Percentiles rank a stretch among this genome's conserved stretches.
phyloP scores from a whole-genome alignment of 2,329 filamentous ascomycete species.

The Hirsutella thompsonii region DNA sequence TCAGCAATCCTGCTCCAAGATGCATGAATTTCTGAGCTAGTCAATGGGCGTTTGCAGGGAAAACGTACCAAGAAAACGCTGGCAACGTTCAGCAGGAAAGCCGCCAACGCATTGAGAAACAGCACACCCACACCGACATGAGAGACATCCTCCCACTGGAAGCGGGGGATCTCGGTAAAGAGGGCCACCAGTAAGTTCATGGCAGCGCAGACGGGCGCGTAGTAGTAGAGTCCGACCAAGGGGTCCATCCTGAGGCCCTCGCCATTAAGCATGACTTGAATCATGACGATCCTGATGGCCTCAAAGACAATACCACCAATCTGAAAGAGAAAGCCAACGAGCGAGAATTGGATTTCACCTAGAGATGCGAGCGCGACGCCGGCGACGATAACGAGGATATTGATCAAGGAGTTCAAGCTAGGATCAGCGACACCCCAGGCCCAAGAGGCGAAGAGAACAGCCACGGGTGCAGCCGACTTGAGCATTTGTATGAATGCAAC shows the following conservation, averaged over 20 bases:
- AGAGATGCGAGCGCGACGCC: conserved; percentile 39
- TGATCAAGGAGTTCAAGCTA: conserved; percentile 28
- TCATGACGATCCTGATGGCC: conserved; percentile 72
- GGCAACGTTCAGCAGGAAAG: conserved; percentile 70
- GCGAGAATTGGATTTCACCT: conserved; percentile 57
- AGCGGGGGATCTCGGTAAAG: conserved; percentile 52
- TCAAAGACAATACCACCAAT: conserved; percentile 67
- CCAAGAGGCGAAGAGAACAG: conserved; percentile 55
- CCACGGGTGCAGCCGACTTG: conserved; percentile 55
- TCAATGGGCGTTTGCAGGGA: too few relatives aligned
- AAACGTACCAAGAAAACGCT: conserved; percentile 70
- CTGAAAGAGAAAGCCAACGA: conserved; percentile 56
- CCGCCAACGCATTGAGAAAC: conserved; percentile 61
- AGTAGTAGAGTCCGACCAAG: conserved; percentile 80
- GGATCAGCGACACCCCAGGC: conserved; percentile 37
- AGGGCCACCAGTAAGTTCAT: conserved; percentile 66
- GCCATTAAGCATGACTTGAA: conserved; percentile 66
- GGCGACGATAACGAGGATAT: conserved; percentile 37
- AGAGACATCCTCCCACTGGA: conserved; percentile 54
- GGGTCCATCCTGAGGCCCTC: conserved; percentile 79
- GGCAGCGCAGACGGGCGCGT: conserved; percentile 68
- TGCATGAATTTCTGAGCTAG: too few relatives aligned
- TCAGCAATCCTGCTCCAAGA: conserved; percentile 4
- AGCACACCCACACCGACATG: conserved; percentile 53
- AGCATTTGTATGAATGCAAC: conserved; percentile 62